Base-by-base conservation (phyloP, 2,329 filamentous ascomycete genomes). In the Phialophora chinensis region DNA sequence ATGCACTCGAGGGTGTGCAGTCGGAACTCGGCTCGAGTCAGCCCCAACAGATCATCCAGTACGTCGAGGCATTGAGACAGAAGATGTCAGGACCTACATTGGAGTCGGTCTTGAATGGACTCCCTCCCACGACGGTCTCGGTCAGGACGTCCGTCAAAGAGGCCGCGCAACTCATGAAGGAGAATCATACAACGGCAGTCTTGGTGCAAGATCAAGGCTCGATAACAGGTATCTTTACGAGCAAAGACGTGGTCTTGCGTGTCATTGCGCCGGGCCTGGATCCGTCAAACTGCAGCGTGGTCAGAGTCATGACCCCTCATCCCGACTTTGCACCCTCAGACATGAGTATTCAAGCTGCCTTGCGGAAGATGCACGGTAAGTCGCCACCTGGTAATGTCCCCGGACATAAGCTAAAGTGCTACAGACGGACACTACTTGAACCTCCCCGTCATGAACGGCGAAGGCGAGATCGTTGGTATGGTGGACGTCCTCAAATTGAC, bases 11-110 rank as follows among this genome's bases (percentile, higher is more conserved):
- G 81, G 95, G 95, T 79, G 95, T 99, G 2, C 95, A 99, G 81
- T 97, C 94, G 1, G 95, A 99, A 79, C 85, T 99, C 42, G 95
- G 95, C 49, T 91, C 94, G 60, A 97, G 91, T 76, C 95, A 99
- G 79, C 95, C 95, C 12, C 94, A 97, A 80, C 95, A 98, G 80
- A 96, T 99, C 74, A 99, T 99, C 74, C 93, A 97, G 79, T 99
- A 99, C 75, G 95, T 99, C 35, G 95, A 99, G 82, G 94, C 95
- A 56, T 86, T 99, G 70, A 89, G 95, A 60, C 88, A 87, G 75
- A 97, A 98, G 80, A 99, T 99, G 95, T 98, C 95, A 42, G 95
- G 95, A 2, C 95, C 95, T 20, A 99, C 95, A 0, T 85, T 99
- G 23, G 95, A 99, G 81, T 92, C 92, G 6, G 95, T 99, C 31